Percentiles rank a stretch among this genome's conserved stretches.
phyloP scores from a whole-genome alignment of 1,139 yeast genomes.

The Candida tetrigidarum region DNA sequence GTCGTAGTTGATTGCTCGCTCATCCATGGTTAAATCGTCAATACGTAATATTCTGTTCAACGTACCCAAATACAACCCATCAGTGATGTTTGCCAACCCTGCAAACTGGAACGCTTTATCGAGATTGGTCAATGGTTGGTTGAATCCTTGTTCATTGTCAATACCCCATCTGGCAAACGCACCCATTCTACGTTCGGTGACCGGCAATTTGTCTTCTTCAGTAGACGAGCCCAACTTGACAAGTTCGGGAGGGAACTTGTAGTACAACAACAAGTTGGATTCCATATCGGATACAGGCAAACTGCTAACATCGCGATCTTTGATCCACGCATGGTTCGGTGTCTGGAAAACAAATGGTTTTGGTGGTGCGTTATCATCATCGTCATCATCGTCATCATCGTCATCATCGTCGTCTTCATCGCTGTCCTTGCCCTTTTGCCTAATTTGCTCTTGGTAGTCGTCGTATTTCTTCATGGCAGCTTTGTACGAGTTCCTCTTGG shows the following conservation, averaged over 20 bases:
- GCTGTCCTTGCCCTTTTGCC: slow-evolving; percentile 19
- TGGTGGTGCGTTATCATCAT: slow-evolving; percentile 24
- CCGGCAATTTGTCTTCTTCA: slow-evolving; percentile 26
- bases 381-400: slow-evolving; percentile 29
- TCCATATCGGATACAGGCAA: slow-evolving; percentile 21
- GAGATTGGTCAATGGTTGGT: slow-evolving; percentile 16
- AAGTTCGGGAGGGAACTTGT: slow-evolving; percentile 45
- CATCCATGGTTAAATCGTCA: slow-evolving; percentile 27
- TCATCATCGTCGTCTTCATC: slow-evolving; percentile 32
- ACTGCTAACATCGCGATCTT: slow-evolving; percentile 21
- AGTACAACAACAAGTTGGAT: slow-evolving; percentile 27
- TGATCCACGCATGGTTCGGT: slow-evolving; percentile 37
- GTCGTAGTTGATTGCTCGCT: slow-evolving; percentile 34
- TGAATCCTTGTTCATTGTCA: slow-evolving; percentile 19
- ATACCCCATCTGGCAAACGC: slow-evolving; percentile 30
- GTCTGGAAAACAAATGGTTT: slow-evolving; percentile 45
- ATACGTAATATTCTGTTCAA: slow-evolving; percentile 32
- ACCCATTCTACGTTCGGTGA: slow-evolving; percentile 37
- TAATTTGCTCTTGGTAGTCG: slow-evolving; percentile 22
- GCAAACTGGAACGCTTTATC: slow-evolving; percentile 48
- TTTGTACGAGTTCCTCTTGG: slow-evolving; percentile 34
- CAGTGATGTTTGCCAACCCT: slow-evolving; percentile 66
- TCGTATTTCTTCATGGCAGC: slow-evolving; percentile 29
- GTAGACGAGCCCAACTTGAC: slow-evolving; percentile 27
- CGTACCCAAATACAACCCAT: slow-evolving; percentile 50